Percentiles rank a stretch among this genome's conserved stretches.
Evolutionary conservation across 179 eudicot species (phyloP).

Genomic region (Amaranthus tricolor): DNA sequence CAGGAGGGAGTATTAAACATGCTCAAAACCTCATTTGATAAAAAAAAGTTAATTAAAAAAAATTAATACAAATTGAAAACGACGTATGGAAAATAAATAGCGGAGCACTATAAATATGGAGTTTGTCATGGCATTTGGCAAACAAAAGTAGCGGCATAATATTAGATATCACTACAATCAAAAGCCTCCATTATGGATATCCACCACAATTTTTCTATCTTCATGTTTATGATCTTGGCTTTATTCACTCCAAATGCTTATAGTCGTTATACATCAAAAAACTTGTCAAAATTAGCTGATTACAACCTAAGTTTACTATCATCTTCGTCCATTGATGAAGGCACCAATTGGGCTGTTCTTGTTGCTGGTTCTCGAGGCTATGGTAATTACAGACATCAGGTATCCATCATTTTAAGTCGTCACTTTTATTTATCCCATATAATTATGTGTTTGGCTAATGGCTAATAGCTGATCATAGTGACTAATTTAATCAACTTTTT

Average conservation of each 20-base stretch:
- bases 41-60: no score
- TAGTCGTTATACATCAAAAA: slow-evolving; percentile 20
- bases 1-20: no score
- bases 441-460: neutral
- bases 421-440: neutral
- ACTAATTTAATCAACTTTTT: no score
- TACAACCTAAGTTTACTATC: neutral
- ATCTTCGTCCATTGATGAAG: slow-evolving; percentile 2
- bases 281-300: neutral
- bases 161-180: no score
- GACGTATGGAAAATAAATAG: no score
- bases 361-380: slow-evolving; percentile 38
- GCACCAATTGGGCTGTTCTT: slow-evolving; percentile 40
- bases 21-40: no score
- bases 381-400: slow-evolving; percentile 41
- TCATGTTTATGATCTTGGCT: neutral
- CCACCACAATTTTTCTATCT: no score
- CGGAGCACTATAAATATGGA: no score
- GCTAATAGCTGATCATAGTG: neutral
- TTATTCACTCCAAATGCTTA: slow-evolving; percentile 14
- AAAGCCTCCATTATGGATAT: no score
- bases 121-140: no score
- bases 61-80: no score
- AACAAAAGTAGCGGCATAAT: no score
- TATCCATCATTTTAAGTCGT: neutral